Conservation (phyloP, 2,329 filamentous ascomycete genomes). For the Monilinia vaccinii-corymbosi region DNA sequence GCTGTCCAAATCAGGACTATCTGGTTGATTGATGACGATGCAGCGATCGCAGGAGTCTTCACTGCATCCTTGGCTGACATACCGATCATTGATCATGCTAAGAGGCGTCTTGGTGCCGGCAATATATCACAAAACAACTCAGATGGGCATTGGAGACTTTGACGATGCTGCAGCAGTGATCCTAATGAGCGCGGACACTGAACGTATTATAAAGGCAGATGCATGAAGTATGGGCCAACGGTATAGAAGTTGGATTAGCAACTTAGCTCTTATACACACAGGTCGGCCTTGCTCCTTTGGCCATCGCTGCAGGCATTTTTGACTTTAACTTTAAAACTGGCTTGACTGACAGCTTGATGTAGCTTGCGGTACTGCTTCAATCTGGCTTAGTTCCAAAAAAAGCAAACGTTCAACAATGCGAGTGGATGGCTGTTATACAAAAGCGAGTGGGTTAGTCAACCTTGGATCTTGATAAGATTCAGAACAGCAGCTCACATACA, state of each 20-base stretch:
- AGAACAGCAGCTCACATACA: neutral
- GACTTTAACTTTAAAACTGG: constrained; percentile 4
- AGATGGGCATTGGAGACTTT: constrained; percentile 14
- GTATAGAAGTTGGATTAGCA: constrained; percentile 32
- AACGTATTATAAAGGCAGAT: constrained; percentile 24
- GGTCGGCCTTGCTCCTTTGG: constrained; percentile 22
- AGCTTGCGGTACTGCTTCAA: neutral
- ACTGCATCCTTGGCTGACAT: constrained; percentile 9
- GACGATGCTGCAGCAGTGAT: constrained; percentile 34
- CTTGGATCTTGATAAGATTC: neutral
- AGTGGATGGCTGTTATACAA: neutral
- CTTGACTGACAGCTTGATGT: constrained; percentile 32
- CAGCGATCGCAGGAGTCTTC: constrained; percentile 14
- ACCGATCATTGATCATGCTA: constrained; percentile 17
- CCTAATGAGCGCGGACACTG: constrained; percentile 37
- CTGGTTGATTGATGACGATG: constrained; percentile 17
- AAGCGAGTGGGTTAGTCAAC: neutral
- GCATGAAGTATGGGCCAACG: constrained; percentile 34
- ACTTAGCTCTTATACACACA: constrained; percentile 32
- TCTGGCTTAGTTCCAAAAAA: neutral
- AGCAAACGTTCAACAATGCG: neutral
- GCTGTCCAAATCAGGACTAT: constrained; percentile 16
- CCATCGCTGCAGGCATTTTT: constrained; percentile 10
- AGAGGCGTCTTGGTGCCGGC: constrained; percentile 37
- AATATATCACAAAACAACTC: constrained; percentile 39